Percentiles rank a stretch among this genome's conserved stretches.
These are phyloP conservation scores for Rosellinia necatrix DNA, from an alignment of 2,329 filamentous ascomycete species.

Conservation along the genomic window DNA sequence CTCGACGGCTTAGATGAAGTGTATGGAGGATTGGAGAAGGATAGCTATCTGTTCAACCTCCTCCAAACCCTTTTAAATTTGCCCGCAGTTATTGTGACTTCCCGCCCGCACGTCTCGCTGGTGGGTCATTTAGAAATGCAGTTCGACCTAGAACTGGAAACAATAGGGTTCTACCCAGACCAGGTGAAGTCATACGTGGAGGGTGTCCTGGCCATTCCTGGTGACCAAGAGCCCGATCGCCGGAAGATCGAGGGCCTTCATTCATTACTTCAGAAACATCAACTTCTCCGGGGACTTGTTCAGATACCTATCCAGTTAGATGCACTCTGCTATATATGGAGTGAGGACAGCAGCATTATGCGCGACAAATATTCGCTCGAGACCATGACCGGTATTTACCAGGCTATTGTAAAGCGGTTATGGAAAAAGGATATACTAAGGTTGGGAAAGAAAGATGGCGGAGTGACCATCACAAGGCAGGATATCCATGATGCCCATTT, in stretches of 20 bases:
- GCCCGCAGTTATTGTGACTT: conserved; percentile 46
- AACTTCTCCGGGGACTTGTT: conserved; percentile 43
- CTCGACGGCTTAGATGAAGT: conserved; percentile 52
- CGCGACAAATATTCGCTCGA: conserved; percentile 19
- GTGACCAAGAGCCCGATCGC: conserved; percentile 22
- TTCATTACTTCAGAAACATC: conserved; percentile 41
- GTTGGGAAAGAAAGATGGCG: conserved; percentile 1
- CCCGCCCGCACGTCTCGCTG: conserved; percentile 40
- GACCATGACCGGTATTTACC: conserved; percentile 46
- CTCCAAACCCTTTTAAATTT: conserved; percentile 26
- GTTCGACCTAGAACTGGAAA: conserved; percentile 45
- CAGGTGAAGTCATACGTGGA: conserved; percentile 42
- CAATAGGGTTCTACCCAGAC: conserved; percentile 45
- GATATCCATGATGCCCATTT: not conserved
- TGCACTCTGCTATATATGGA: conserved; percentile 48
- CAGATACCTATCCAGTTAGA: conserved; percentile 51
- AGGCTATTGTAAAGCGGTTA: conserved; percentile 41
- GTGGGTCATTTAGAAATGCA: not conserved
- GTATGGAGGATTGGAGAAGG: not conserved
- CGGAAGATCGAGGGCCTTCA: conserved; percentile 34
- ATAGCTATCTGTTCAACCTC: not conserved
- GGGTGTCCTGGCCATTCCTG: conserved; percentile 19
- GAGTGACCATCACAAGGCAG: not conserved
- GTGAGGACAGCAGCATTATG: not conserved
- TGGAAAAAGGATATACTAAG: conserved; percentile 46